Conservation (phyloP, 306 rosid genomes). For the Cicer cuneatum region DNA sequence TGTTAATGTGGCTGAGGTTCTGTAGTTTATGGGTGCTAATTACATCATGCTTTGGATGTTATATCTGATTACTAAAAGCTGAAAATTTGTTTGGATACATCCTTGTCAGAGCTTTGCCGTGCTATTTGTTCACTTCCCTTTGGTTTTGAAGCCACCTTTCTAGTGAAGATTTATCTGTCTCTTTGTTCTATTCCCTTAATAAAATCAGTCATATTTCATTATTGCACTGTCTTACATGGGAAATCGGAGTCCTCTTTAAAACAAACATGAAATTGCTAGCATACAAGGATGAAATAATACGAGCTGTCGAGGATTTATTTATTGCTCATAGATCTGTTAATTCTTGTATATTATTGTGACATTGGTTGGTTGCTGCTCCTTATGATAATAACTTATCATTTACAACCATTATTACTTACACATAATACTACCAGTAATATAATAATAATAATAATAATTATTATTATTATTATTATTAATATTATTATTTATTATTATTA, state of each 20-base stretch:
- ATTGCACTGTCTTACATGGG: constrained; percentile 5
- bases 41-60: constrained; percentile 30
- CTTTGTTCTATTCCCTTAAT: constrained; percentile 3
- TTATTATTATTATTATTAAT: too few species aligned
- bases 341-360: not conserved
- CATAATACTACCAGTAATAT: not conserved
- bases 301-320: constrained; percentile 4
- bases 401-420: not conserved
- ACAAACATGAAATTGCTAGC: constrained; percentile 6
- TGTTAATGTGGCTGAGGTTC: constrained; percentile 36
- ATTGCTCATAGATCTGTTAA: constrained; percentile 9
- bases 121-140: constrained; percentile 25
- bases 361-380: not conserved
- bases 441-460: too few species aligned
- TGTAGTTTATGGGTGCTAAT: constrained; percentile 12
- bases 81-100: constrained; percentile 6
- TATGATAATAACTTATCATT: constrained; percentile 2
- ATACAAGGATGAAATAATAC: not conserved
- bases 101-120: not conserved
- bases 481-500: too few species aligned
- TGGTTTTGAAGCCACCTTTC: constrained; percentile 31
- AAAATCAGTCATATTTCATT: not conserved
- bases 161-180: constrained; percentile 26
- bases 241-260: constrained; percentile 5
- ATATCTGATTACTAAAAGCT: constrained; percentile 20